A percentile compares a stretch with the other conserved stretches of the same genome.
Conservation (phyloP, 192 early-diverging fungal genomes). For the Pilaira anomala region DNA sequence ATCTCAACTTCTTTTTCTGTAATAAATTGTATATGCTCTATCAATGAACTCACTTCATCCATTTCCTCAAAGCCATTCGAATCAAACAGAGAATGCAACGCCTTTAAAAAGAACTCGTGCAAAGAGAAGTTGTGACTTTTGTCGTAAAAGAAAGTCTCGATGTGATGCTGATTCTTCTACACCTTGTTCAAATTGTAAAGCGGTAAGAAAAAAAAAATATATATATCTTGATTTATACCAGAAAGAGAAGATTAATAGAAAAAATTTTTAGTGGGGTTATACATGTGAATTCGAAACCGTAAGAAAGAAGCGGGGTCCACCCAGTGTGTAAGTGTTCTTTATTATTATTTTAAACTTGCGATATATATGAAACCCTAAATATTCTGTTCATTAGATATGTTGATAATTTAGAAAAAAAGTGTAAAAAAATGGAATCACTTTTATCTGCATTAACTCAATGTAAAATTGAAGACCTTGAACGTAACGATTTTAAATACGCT, state of each 20-base stretch:
- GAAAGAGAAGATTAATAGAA: constrained; percentile 24
- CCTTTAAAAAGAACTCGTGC: constrained; percentile 34
- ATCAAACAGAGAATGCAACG: background rate
- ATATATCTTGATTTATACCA: constrained; percentile 29
- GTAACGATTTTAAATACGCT: constrained; percentile 9
- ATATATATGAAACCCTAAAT: background rate
- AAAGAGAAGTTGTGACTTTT: constrained; percentile 42
- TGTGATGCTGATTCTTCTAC: constrained; percentile 36
- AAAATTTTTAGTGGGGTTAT: constrained; percentile 23
- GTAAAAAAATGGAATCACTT: constrained; percentile 35
- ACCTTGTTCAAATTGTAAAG: constrained; percentile 40
- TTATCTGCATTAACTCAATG: constrained; percentile 21
- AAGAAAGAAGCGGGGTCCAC: constrained; percentile 33
- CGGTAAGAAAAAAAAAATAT: constrained; percentile 32
- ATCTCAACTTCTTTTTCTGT: too few relatives aligned
- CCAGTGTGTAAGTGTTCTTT: constrained; percentile 28
- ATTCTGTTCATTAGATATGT: constrained; percentile 13
- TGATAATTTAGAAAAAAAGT: constrained; percentile 28
- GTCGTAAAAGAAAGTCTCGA: constrained; percentile 37
- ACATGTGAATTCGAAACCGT: constrained; percentile 31
- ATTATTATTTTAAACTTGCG: background rate
- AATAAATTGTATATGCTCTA: too few relatives aligned
- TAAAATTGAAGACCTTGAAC: constrained; percentile 29
- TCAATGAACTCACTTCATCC: too few relatives aligned
- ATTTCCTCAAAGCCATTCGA: too few relatives aligned